Evolutionary conservation across 176 grass and related monocot species (phyloP).

Genomic region (Chloris gayana): DNA sequence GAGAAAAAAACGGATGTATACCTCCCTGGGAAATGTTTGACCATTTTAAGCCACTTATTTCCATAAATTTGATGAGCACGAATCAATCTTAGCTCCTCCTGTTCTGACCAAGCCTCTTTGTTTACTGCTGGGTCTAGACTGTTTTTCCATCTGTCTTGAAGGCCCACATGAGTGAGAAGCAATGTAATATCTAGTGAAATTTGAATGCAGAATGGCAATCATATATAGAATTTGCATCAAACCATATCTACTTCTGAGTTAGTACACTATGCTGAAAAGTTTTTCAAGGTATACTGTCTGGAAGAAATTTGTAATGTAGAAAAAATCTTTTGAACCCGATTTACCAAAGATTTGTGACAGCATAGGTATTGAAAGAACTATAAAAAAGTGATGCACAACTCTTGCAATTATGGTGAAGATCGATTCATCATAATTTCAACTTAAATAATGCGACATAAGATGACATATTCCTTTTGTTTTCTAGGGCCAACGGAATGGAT

Average conservation of each 20-base stretch:
- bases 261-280: not conserved
- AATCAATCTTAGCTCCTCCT: conserved; percentile 75
- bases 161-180: not conserved
- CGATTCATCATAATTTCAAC: not conserved
- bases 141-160: conserved; percentile 56
- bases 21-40: conserved; percentile 77
- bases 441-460: conserved; percentile 14
- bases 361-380: not conserved
- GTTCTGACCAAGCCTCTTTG: conserved; percentile 61
- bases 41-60: conserved; percentile 63
- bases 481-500: too few species aligned
- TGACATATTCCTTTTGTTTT: conserved; percentile 19
- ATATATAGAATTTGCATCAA: conserved; percentile 11
- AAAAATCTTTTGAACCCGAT: not conserved
- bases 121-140: conserved; percentile 67
- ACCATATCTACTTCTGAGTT: conserved; percentile 14
- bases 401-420: not conserved
- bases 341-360: not conserved
- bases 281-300: not conserved
- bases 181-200: not conserved
- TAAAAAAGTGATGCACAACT: not conserved
- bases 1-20: not conserved
- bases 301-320: not conserved
- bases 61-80: conserved; percentile 79
- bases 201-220: conserved; percentile 7